These are phyloP conservation scores for Trichoderma sp. DNA, from an alignment of 2,329 filamentous ascomycete species.

Conservation along the genomic window DNA sequence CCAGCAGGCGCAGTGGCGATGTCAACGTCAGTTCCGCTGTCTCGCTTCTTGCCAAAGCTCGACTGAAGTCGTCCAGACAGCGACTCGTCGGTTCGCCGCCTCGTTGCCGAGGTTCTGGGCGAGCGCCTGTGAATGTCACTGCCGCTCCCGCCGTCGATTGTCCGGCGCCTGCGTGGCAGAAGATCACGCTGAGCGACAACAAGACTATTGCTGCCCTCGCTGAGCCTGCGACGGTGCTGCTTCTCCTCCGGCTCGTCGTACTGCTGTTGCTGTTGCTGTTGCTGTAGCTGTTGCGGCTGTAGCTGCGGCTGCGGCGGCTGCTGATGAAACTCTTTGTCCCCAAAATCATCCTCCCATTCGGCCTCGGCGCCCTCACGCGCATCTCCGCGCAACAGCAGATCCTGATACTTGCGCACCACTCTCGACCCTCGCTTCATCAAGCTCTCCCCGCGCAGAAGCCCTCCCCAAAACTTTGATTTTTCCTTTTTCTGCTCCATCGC, in stretches of 20 bases:
- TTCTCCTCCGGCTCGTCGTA: background rate
- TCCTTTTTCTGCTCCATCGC: conserved; percentile 37
- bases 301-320: background rate
- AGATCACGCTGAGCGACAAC: background rate
- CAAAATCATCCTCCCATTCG: conserved; percentile 8
- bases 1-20: background rate
- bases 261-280: background rate
- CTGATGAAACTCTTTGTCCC: background rate
- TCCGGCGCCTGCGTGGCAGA: conserved; percentile 6
- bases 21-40: background rate
- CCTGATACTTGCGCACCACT: conserved; percentile 18
- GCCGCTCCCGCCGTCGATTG: conserved; percentile 6
- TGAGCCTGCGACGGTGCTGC: conserved; percentile 10
- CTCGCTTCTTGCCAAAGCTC: background rate
- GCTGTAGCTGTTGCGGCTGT: background rate
- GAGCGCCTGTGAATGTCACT: conserved; percentile 8
- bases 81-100: conserved; percentile 14
- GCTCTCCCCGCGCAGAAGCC: conserved; percentile 50
- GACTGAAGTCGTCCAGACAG: conserved; percentile 6
- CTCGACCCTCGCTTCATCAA: conserved; percentile 30
- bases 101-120: conserved; percentile 8
- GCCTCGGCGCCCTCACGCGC: conserved; percentile 10
- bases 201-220: conserved; percentile 15
- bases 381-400: conserved; percentile 14
- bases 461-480: conserved; percentile 49